A percentile compares a stretch with the other conserved stretches of the same genome.
Evolutionary conservation across 2,329 filamentous ascomycete species (phyloP).

Genomic region (Ascochyta viciae-villosae): DNA sequence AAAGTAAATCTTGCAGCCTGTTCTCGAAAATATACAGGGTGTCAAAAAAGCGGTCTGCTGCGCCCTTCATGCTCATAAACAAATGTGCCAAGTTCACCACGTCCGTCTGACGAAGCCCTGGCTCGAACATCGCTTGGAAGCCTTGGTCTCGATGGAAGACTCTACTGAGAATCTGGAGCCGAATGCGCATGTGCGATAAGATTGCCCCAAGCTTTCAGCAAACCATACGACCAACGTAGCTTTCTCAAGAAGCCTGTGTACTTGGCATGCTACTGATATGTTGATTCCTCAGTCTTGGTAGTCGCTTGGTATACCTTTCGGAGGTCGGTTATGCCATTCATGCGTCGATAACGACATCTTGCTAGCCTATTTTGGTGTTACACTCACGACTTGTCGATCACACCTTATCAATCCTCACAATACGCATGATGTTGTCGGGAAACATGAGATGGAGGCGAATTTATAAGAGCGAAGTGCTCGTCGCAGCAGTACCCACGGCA

Average conservation of each 20-base stretch:
- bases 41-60: no score
- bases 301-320: constrained; percentile 3
- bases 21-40: no score
- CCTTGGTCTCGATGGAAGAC: no score
- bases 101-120: no score
- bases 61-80: no score
- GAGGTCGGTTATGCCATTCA: constrained; percentile 3
- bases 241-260: neutral
- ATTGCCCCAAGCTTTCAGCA: neutral
- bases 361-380: constrained; percentile 3
- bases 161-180: no score
- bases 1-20: no score
- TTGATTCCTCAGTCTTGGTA: neutral
- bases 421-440: neutral
- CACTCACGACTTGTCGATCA: neutral
- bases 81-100: no score
- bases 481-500: no score
- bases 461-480: no score
- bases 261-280: constrained; percentile 1
- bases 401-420: constrained; percentile 4
- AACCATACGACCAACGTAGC: neutral
- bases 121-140: no score
- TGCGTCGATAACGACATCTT: constrained; percentile 1
- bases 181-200: no score
- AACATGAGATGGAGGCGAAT: neutral